Percentiles rank a stretch among this genome's conserved stretches.
Conservation (phyloP, 208 protist species). For the Naegleria gruberi region DNA sequence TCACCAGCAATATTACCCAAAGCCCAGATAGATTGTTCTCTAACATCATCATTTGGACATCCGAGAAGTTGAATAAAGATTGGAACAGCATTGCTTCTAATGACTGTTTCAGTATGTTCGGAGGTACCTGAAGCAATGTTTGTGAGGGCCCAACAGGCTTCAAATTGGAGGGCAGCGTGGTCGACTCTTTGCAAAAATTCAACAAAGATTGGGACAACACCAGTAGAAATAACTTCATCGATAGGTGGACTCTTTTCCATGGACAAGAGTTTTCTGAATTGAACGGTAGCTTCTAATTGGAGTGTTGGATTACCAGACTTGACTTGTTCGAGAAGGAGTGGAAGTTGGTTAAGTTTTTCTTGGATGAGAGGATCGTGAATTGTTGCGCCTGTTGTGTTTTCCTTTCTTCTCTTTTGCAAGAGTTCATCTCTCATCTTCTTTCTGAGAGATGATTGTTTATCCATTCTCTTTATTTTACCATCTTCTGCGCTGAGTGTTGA, state of each 20-base stretch:
- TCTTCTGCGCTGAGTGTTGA: background rate
- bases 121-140: conserved; percentile 95
- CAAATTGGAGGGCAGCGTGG: conserved; percentile 84
- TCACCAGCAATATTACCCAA: conserved; percentile 98
- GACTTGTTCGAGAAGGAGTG: background rate
- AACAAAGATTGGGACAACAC: conserved; percentile 86
- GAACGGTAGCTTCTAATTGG: conserved; percentile 61
- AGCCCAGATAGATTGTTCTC: conserved; percentile 96
- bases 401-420: conserved; percentile 21
- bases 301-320: conserved; percentile 21
- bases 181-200: conserved; percentile 70
- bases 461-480: conserved; percentile 5
- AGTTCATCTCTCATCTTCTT: conserved; percentile 20
- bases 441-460: background rate
- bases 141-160: conserved; percentile 96
- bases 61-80: conserved; percentile 84
- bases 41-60: conserved; percentile 79
- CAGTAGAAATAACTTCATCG: conserved; percentile 76
- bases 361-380: background rate
- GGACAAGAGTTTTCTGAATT: conserved; percentile 73
- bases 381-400: background rate
- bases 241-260: conserved; percentile 77
- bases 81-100: conserved; percentile 82
- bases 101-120: conserved; percentile 78
- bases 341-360: conserved; percentile 1